These are phyloP conservation scores for Penicillium crustosum DNA, from an alignment of 2,329 filamentous ascomycete species.

Conservation along the genomic window DNA sequence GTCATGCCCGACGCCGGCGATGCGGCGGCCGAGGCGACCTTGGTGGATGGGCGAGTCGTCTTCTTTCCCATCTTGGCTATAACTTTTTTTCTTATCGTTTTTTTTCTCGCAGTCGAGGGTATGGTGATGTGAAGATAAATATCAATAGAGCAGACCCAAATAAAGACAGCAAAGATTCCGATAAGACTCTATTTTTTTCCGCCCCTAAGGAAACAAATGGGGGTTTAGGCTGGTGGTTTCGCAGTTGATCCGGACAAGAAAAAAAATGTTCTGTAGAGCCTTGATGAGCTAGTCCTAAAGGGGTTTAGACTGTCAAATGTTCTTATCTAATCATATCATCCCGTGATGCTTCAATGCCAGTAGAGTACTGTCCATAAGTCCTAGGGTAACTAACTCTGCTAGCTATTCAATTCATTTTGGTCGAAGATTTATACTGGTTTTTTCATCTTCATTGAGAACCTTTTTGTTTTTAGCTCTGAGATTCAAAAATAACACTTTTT, in stretches of 20 bases:
- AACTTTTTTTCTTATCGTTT: conserved; percentile 16
- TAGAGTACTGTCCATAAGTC: background rate
- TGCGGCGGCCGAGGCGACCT: conserved; percentile 46
- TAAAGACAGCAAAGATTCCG: conserved; percentile 10
- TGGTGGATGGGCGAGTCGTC: conserved; percentile 43
- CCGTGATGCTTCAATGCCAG: conserved; percentile 3
- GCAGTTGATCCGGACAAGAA: conserved; percentile 33
- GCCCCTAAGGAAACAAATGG: conserved; percentile 20
- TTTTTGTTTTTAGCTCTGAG: too few species aligned
- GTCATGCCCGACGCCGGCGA: conserved; percentile 39
- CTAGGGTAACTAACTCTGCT: background rate
- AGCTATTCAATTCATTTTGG: background rate
- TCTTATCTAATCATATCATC: conserved; percentile 36
- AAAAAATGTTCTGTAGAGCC: conserved; percentile 47
- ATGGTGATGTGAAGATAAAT: conserved; percentile 7
- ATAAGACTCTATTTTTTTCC: conserved; percentile 14
- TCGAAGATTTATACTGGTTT: background rate
- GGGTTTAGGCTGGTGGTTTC: conserved; percentile 32
- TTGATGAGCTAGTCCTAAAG: conserved; percentile 33
- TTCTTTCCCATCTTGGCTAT: conserved; percentile 47
- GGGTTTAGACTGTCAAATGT: conserved; percentile 27
- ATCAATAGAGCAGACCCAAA: conserved; percentile 1
- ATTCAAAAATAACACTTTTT: background rate
- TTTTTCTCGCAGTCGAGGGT: conserved; percentile 18
- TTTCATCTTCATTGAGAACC: rapidly evolving